phyloP scores from a whole-genome alignment of 306 rosid species.

The Cicer bijugum region DNA sequence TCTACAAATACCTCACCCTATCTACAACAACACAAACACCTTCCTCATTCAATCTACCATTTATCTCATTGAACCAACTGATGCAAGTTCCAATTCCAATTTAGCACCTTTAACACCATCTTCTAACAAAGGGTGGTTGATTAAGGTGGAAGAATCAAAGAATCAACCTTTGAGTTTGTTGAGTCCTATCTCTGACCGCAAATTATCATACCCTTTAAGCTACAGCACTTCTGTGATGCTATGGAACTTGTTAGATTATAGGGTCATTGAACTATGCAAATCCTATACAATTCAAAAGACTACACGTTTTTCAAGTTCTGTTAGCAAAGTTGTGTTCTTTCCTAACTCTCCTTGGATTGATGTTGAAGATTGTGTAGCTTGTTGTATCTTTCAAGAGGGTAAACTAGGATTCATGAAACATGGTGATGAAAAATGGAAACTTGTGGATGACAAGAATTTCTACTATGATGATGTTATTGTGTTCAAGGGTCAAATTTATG shows the following conservation, averaged over 20 bases:
- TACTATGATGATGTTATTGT: conserved; percentile 67
- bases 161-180: conserved; percentile 39
- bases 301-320: not conserved
- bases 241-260: conserved; percentile 45
- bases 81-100: not conserved
- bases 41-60: conserved; percentile 44
- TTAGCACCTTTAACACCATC: conserved; percentile 15
- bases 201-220: conserved; percentile 13
- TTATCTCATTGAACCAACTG: conserved; percentile 45
- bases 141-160: conserved; percentile 49
- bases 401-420: conserved; percentile 53
- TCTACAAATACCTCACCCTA: conserved; percentile 45
- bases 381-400: conserved; percentile 54
- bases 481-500: conserved; percentile 61
- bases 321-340: conserved; percentile 54
- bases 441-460: conserved; percentile 49
- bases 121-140: conserved; percentile 46
- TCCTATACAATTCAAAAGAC: conserved; percentile 40
- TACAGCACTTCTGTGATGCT: not conserved
- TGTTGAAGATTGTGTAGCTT: conserved; percentile 39
- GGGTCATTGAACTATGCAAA: conserved; percentile 49
- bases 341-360: conserved; percentile 50
- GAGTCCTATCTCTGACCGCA: conserved; percentile 48
- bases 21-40: not conserved
- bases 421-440: conserved; percentile 54